phyloP scores from a whole-genome alignment of 352 stramenopile species.

The Globisporangium takayamanum region DNA sequence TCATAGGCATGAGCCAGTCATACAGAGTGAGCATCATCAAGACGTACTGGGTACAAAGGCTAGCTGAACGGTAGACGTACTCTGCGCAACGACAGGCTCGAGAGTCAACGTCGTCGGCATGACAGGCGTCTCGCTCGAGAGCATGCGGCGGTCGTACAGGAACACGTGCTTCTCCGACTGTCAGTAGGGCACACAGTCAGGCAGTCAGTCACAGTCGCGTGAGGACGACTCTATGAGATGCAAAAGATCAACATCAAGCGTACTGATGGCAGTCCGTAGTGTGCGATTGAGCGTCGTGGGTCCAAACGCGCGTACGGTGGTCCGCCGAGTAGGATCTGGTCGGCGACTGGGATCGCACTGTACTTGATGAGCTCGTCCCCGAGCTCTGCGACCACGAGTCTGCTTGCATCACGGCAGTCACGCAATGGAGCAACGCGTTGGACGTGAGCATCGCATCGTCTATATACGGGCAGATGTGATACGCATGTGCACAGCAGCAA shows the following conservation, averaged over 20 bases:
- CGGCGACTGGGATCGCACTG: slow-evolving; percentile 50
- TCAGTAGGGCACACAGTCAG: not conserved
- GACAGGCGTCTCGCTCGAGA: slow-evolving; percentile 53
- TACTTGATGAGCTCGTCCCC: slow-evolving; percentile 47
- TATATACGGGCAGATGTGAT: not conserved
- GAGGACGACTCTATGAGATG: not conserved
- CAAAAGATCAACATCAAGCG: not conserved
- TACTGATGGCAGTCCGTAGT: slow-evolving; percentile 59
- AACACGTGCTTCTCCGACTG: slow-evolving; percentile 66
- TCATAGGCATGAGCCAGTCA: not conserved
- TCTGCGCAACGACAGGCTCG: slow-evolving; percentile 4
- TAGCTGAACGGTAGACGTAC: not conserved
- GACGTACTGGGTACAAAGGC: no score
- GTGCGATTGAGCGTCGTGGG: slow-evolving; percentile 53
- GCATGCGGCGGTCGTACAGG: slow-evolving; percentile 75
- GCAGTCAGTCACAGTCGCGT: not conserved
- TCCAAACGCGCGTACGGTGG: slow-evolving; percentile 75
- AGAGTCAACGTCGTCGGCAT: slow-evolving; percentile 40
- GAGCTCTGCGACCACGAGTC: slow-evolving; percentile 61
- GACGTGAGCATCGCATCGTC: not conserved
- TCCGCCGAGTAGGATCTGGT: slow-evolving; percentile 79
- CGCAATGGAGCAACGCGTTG: not conserved
- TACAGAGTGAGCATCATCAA: not conserved
- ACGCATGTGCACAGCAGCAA: not conserved
- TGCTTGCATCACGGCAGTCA: slow-evolving; percentile 16